Conservation (phyloP, 352 stramenopile species). For the Phytophthora foliorum region DNA sequence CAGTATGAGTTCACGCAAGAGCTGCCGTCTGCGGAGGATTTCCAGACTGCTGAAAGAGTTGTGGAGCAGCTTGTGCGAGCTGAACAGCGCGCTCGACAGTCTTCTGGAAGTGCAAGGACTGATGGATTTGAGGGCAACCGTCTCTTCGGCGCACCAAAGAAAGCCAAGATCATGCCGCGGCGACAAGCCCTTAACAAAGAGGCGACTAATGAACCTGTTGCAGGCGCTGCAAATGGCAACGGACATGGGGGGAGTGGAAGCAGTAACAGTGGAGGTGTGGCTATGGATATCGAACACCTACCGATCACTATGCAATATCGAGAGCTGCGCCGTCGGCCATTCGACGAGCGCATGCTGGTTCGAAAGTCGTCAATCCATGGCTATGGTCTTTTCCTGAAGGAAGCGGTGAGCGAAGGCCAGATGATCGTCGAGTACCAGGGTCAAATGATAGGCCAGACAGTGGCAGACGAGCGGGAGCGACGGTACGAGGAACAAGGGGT, state of each 20-base stretch:
- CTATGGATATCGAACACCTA: conserved; percentile 85
- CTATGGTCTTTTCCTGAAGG: conserved; percentile 97
- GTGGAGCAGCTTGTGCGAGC: conserved; percentile 84
- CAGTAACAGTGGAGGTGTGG: conserved; percentile 40
- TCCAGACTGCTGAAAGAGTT: conserved; percentile 85
- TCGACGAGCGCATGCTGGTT: conserved; percentile 92
- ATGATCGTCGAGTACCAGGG: conserved; percentile 99
- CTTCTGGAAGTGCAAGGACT: conserved; percentile 86
- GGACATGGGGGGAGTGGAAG: conserved; percentile 19
- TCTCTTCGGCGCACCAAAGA: conserved; percentile 53
- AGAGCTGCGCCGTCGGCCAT: conserved; percentile 91
- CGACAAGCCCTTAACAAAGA: conserved; percentile 50
- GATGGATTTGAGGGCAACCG: conserved; percentile 84
- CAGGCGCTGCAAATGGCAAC: conserved; percentile 16
- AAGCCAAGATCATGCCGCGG: conserved; percentile 40
- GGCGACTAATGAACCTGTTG: conserved; percentile 42
- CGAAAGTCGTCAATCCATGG: conserved; percentile 96
- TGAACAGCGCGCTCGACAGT: conserved; percentile 86
- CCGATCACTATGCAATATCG: conserved; percentile 93
- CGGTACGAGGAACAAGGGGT: conserved; percentile 95
- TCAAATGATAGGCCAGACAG: conserved; percentile 91
- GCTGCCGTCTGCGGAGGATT: conserved; percentile 72
- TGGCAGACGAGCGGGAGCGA: conserved; percentile 95
- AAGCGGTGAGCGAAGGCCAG: conserved; percentile 90
- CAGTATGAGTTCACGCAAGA: conserved; percentile 91